Conservation (phyloP, 2,329 filamentous ascomycete genomes). For the Neonectria magnoliae region DNA sequence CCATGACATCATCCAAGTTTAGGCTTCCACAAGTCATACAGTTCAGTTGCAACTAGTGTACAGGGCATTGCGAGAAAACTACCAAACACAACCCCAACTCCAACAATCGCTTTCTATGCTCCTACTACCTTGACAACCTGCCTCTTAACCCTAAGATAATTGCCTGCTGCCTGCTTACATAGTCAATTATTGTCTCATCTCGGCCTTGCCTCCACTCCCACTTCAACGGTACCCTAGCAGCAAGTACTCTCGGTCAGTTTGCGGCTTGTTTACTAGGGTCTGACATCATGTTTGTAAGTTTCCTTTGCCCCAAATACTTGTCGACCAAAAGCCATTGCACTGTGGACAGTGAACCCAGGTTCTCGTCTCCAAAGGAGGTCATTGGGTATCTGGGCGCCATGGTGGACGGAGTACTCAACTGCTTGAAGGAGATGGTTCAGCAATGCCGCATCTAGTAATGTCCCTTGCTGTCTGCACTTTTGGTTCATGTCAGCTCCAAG, state of each 20-base stretch:
- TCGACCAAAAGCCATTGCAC: background rate
- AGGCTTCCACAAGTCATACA: no score
- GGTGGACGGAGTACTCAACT: background rate
- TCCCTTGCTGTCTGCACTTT: constrained; percentile 7
- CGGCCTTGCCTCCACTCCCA: constrained; percentile 4
- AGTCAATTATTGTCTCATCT: background rate
- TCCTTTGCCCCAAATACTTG: background rate
- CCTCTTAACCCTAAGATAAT: background rate
- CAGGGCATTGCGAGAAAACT: no score
- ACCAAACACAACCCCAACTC: no score
- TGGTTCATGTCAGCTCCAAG: background rate
- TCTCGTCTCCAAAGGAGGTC: background rate
- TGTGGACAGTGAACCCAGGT: background rate
- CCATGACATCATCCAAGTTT: no score
- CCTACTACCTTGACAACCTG: no score
- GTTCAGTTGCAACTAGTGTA: no score
- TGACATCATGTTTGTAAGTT: background rate
- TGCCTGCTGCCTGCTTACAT: background rate
- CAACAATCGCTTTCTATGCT: no score
- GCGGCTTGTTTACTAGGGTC: background rate
- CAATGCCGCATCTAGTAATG: background rate
- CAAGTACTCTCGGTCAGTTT: background rate
- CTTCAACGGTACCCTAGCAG: background rate
- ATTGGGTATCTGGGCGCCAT: background rate
- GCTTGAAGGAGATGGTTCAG: background rate